These are phyloP conservation scores for Termitomyces sp. DNA, from an alignment of 768 basidiomycete genomes.

Conservation along the genomic window DNA sequence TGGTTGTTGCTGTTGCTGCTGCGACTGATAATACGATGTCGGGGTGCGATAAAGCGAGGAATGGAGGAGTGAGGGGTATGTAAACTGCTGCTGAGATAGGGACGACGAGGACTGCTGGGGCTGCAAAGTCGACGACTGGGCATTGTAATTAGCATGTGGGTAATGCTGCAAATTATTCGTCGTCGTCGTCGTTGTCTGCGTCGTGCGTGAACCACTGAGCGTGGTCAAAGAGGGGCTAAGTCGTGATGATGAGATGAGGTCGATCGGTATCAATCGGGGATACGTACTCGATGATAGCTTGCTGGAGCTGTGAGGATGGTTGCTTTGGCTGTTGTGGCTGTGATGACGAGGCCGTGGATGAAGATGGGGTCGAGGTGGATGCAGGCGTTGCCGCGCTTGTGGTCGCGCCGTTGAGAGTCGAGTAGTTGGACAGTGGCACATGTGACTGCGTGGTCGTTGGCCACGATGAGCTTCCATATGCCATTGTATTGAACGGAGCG, in stretches of 20 bases:
- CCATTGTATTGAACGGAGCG: conserved; percentile 45
- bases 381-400: conserved; percentile 28
- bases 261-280: conserved; percentile 6
- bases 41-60: conserved; percentile 16
- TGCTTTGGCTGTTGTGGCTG: conserved; percentile 18
- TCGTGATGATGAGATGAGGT: conserved; percentile 9
- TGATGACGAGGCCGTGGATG: conserved; percentile 16
- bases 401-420: conserved; percentile 75
- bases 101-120: conserved; percentile 34
- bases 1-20: conserved; percentile 27
- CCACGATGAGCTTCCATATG: conserved; percentile 54
- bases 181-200: conserved; percentile 15
- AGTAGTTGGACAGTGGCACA: conserved; percentile 68
- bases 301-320: conserved; percentile 21
- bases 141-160: conserved; percentile 36
- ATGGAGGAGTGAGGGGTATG: conserved; percentile 39
- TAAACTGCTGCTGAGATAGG: conserved; percentile 28
- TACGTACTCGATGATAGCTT: conserved; percentile 65
- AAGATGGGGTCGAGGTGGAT: conserved; percentile 12
- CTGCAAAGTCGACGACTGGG: conserved; percentile 19
- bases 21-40: conserved; percentile 22
- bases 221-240: conserved; percentile 56
- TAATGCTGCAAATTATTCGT: conserved; percentile 29
- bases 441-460: conserved; percentile 23
- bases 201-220: conserved; percentile 35